Conservation (phyloP, 2,329 filamentous ascomycete genomes). For the Hymenoscyphus scutula region DNA sequence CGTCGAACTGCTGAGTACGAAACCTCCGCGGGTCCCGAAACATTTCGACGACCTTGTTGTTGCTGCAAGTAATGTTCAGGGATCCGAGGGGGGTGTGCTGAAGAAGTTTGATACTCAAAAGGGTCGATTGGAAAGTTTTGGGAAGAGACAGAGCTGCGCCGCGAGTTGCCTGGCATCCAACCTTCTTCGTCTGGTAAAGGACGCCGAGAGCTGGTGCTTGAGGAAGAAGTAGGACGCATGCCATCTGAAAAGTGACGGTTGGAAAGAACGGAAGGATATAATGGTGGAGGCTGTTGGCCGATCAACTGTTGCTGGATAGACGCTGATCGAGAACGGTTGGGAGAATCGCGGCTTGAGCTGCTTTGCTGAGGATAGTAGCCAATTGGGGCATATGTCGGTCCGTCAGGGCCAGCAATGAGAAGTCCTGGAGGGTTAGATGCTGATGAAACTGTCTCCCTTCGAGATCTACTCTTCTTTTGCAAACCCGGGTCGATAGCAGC, state of each 20-base stretch:
- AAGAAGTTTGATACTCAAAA: constrained; percentile 40
- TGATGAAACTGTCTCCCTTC: constrained; percentile 32
- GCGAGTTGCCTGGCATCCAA: constrained; percentile 41
- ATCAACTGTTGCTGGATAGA: constrained; percentile 23
- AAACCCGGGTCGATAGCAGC: constrained; percentile 12
- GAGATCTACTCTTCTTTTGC: constrained; percentile 34
- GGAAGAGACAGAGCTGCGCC: constrained; percentile 33
- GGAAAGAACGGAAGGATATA: constrained; percentile 19
- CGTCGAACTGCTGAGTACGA: constrained; percentile 34
- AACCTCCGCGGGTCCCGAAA: constrained; percentile 37
- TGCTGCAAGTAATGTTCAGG: constrained; percentile 24
- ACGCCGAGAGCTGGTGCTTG: constrained; percentile 36
- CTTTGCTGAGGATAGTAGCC: constrained; percentile 39
- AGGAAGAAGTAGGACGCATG: constrained; percentile 39
- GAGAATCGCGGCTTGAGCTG: constrained; percentile 35
- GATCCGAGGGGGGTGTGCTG: constrained; percentile 29
- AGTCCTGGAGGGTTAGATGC: constrained; percentile 42
- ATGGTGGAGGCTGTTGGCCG: constrained; percentile 22
- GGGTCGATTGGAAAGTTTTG: constrained; percentile 35
- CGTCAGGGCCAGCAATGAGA: constrained; percentile 47
- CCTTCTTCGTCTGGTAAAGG: constrained; percentile 49
- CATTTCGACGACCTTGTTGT: constrained; percentile 33
- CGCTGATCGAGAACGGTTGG: constrained; percentile 36
- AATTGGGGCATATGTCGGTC: constrained; percentile 45
- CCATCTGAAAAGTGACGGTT: constrained; percentile 33